phyloP scores from a whole-genome alignment of 441 rosid species.

The Dalechampia spathulata region DNA sequence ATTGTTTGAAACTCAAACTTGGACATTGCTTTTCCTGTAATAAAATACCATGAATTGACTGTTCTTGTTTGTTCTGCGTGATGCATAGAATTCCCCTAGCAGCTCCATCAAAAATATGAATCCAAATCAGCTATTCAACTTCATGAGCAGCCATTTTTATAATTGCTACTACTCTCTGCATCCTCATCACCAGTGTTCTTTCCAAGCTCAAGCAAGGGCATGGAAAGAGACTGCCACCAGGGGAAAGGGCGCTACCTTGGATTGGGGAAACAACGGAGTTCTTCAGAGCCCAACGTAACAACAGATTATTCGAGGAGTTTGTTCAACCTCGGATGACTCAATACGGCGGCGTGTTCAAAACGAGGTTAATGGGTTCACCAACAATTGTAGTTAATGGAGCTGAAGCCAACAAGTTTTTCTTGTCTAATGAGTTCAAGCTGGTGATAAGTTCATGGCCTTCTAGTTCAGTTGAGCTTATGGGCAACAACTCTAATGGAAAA shows the following conservation, averaged over 20 bases:
- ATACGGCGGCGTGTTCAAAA: conserved; percentile 58
- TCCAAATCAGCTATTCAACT: too few species aligned
- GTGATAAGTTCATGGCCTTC: conserved; percentile 79
- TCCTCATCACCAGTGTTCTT: conserved; percentile 23
- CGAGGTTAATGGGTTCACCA: conserved; percentile 60
- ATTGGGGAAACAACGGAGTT: conserved; percentile 66
- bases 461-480: conserved; percentile 66
- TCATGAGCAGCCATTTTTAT: too few species aligned
- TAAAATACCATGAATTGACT: too few species aligned
- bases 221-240: conserved; percentile 43
- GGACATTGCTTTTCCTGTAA: too few species aligned
- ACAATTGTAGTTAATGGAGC: conserved; percentile 57
- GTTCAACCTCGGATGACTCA: conserved; percentile 42
- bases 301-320: conserved; percentile 53
- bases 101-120: too few species aligned
- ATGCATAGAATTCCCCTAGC: too few species aligned
- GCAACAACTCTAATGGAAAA: conserved; percentile 55
- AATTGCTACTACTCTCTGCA: too few species aligned
- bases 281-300: conserved; percentile 49
- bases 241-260: conserved; percentile 56
- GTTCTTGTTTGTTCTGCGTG: too few species aligned
- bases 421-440: conserved; percentile 62
- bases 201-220: conserved; percentile 24
- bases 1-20: too few species aligned
- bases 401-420: conserved; percentile 49